A percentile compares a stretch with the other conserved stretches of the same genome.
phyloP scores from a whole-genome alignment of 1,284 basidiomycete genomes.

The Cryptococcus maquisensis region DNA sequence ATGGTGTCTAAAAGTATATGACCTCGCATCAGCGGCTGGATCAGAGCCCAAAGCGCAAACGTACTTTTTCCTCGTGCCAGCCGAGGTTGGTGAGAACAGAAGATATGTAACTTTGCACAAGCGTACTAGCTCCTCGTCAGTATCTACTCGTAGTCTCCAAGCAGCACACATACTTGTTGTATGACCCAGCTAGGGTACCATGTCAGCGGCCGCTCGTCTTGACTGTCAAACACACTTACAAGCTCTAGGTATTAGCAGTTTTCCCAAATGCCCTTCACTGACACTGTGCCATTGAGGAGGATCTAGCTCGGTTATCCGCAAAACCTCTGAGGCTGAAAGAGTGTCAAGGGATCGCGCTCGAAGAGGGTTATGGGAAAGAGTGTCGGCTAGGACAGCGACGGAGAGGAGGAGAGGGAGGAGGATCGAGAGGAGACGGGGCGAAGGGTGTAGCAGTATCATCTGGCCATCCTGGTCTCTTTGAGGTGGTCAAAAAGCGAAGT shows the following conservation, averaged over 20 bases:
- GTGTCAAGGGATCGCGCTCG: not conserved
- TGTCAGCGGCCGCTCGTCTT: not conserved
- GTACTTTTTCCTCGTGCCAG: constrained; percentile 73
- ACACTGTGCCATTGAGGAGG: constrained; percentile 40
- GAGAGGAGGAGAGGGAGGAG: not conserved
- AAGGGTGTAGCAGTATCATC: too few relatives aligned
- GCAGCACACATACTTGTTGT: constrained; percentile 35
- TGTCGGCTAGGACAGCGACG: not conserved
- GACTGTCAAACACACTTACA: constrained; percentile 54
- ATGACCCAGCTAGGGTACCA: constrained; percentile 36
- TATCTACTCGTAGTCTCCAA: not conserved
- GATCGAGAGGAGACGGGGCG: constrained; percentile 4
- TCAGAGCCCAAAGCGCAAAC: not conserved
- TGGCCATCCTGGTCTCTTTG: too few relatives aligned
- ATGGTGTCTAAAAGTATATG: constrained; percentile 55
- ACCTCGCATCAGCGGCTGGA: not conserved
- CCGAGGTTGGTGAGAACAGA: constrained; percentile 63
- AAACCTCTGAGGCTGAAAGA: constrained; percentile 11
- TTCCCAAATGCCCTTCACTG: constrained; percentile 60
- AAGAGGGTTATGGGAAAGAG: not conserved
- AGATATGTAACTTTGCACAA: constrained; percentile 72
- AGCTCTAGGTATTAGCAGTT: constrained; percentile 73
- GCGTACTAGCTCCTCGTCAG: constrained; percentile 56
- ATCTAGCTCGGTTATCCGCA: constrained; percentile 18
- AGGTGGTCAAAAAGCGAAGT: too few relatives aligned